Percentiles rank a stretch among this genome's conserved stretches.
These are phyloP conservation scores for Chaetomium cochliodes DNA, from an alignment of 495 filamentous ascomycete species.

Conservation along the genomic window DNA sequence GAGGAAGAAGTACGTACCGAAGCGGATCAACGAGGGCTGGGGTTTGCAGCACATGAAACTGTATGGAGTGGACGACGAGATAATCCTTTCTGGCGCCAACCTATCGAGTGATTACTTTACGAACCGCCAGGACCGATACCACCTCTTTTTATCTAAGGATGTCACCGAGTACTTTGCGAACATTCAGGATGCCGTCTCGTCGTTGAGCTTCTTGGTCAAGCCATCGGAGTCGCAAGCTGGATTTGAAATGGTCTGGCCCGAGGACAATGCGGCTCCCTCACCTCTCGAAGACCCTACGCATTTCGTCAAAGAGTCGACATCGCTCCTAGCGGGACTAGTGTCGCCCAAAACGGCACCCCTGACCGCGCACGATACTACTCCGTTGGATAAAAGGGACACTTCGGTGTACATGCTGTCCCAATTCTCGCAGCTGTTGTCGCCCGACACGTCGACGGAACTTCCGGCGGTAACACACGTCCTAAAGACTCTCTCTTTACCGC, in stretches of 20 bases:
- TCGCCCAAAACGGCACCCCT: slow-evolving; percentile 33
- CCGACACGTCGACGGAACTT: slow-evolving; percentile 83
- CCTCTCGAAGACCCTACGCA: slow-evolving; percentile 66
- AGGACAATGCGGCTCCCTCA: slow-evolving; percentile 64
- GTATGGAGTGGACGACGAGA: slow-evolving; percentile 92
- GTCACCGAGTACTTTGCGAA: slow-evolving; percentile 79
- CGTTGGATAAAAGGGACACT: slow-evolving; percentile 52
- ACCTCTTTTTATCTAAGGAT: slow-evolving; percentile 75
- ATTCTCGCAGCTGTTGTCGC: slow-evolving; percentile 76
- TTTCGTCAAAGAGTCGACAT: slow-evolving; percentile 68
- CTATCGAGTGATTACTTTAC: slow-evolving; percentile 95
- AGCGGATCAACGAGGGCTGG: slow-evolving; percentile 96
- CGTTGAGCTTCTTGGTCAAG: slow-evolving; percentile 75
- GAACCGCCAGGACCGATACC: slow-evolving; percentile 91
- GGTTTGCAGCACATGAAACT: slow-evolving; percentile 99
- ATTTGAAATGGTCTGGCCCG: slow-evolving; percentile 77
- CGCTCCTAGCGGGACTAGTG: slow-evolving; percentile 64
- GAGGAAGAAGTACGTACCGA: slow-evolving; percentile 77
- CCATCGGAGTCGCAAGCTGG: slow-evolving; percentile 59
- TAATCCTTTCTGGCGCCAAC: slow-evolving; percentile 94
- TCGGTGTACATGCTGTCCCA: slow-evolving; percentile 82
- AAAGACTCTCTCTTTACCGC: slow-evolving; percentile 56
- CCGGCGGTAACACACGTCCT: slow-evolving; percentile 75
- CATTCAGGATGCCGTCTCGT: slow-evolving; percentile 74
- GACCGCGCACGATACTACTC: slow-evolving; percentile 24